Base-by-base conservation (phyloP, 164 flowering plant genomes). In the Aristolochia californica region DNA sequence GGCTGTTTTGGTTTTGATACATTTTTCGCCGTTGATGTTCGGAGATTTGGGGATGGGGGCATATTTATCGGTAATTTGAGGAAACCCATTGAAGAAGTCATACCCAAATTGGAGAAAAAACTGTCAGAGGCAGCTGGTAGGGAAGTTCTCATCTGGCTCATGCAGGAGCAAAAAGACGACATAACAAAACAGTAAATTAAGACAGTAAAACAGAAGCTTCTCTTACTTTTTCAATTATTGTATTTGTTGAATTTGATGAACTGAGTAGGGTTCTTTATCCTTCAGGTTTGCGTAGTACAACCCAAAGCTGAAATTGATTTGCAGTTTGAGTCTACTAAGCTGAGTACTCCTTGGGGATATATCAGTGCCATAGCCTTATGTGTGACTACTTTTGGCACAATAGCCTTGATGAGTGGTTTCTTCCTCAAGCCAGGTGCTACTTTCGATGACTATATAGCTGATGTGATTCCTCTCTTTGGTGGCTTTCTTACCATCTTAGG, bases 1-100 rank as follows among this genome's bases (percentile, higher is more conserved):
- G 77, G 75, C 65, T 91, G 96, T 71, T 91, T 91, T 55, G 97
- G 97, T 55, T 87, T 76, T 53, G 85, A 87, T 75, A 83, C 96
- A 13, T 91, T 91, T 56, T 91, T 87, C 28, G 91, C 91, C 0
- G 85, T 91, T 1, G 97, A 85, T 77, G 96, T 81, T 53, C 79
- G 97, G 60, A 84, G 97, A 65, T 88, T 91, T 66, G 97, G 96
- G 34, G 96, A 88, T 74, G 97, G 97, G 16, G 97, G 97, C 2
- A 91, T 91, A 48, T 91, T 87, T 55, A 75, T 91, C 56, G 96
- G 97, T 25, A 91, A 91, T 70, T 66, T 91, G 81, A 82, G 97
- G 74, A 85, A 62, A 66, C 96, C 96, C 15, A 79, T 87, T 75
- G 90, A 83, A 49, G 87, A 87, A 70, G 96, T 77, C 38, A 80